phyloP scores from a whole-genome alignment of 805 yeast species.

The Yarrowia sp. region DNA sequence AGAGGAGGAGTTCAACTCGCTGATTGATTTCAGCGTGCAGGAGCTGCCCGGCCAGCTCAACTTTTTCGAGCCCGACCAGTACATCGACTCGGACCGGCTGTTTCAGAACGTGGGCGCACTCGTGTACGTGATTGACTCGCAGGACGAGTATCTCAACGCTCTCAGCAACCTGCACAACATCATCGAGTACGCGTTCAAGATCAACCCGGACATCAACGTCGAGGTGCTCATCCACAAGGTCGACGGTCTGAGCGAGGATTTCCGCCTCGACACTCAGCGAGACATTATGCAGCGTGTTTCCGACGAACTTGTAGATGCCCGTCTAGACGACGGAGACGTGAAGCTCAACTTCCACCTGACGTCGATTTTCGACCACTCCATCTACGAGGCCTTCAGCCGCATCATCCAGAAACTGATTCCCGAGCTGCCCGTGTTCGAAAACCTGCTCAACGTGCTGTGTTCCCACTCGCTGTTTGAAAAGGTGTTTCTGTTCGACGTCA shows the following conservation, averaged over 20 bases:
- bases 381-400: conserved; percentile 92
- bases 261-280: conserved; percentile 90
- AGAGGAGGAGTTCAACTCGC: conserved; percentile 79
- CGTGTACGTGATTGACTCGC: conserved; percentile 93
- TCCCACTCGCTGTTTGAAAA: conserved; percentile 91
- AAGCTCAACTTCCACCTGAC: conserved; percentile 91
- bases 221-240: conserved; percentile 95
- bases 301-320: conserved; percentile 87
- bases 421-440: conserved; percentile 86
- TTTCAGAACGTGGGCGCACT: conserved; percentile 87
- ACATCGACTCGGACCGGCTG: conserved; percentile 64
- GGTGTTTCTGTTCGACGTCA: conserved; percentile 88
- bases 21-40: conserved; percentile 86
- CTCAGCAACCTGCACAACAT: conserved; percentile 87
- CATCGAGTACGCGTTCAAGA: conserved; percentile 82
- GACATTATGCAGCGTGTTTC: conserved; percentile 96
- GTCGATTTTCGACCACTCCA: conserved; percentile 92
- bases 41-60: conserved; percentile 95
- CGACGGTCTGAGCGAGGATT: conserved; percentile 94
- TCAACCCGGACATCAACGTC: conserved; percentile 83
- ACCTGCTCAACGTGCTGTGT: conserved; percentile 84
- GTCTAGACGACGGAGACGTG: conserved; percentile 75
- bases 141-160: conserved; percentile 93
- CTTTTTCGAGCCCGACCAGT: conserved; percentile 84
- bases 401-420: conserved; percentile 90